These are phyloP conservation scores for Paraconiothyrium brasiliense DNA, from an alignment of 2,329 filamentous ascomycete genomes.

Conservation along the genomic window DNA sequence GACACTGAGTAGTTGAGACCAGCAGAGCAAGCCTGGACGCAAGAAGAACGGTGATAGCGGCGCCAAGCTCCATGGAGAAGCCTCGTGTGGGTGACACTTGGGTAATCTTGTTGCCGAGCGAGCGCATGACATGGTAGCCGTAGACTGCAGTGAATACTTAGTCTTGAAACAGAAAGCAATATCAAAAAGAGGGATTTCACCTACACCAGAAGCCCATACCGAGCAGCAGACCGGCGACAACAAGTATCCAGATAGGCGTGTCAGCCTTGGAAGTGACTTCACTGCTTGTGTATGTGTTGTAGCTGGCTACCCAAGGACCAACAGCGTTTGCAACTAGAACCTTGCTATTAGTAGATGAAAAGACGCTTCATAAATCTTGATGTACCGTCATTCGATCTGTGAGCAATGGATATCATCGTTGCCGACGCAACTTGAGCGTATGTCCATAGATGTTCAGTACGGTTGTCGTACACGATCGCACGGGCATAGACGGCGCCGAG, in stretches of 20 bases:
- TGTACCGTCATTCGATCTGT: slow-evolving; percentile 73
- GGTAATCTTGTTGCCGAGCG: slow-evolving; percentile 69
- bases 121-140: slow-evolving; percentile 72
- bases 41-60: slow-evolving; percentile 70
- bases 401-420: slow-evolving; percentile 52
- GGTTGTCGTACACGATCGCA: slow-evolving; percentile 41
- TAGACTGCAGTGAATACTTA: slow-evolving; percentile 74
- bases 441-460: slow-evolving; percentile 43
- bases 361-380: neutral
- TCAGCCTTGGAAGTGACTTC: slow-evolving; percentile 67
- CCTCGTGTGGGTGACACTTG: slow-evolving; percentile 69
- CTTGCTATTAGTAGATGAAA: neutral
- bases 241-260: slow-evolving; percentile 77
- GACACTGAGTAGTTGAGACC: slow-evolving; percentile 68
- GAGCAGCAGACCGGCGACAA: slow-evolving; percentile 66
- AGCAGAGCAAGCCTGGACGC: slow-evolving; percentile 68
- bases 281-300: slow-evolving; percentile 61
- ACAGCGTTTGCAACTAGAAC: slow-evolving; percentile 34
- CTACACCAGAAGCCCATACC: slow-evolving; percentile 63
- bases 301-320: slow-evolving; percentile 38
- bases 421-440: slow-evolving; percentile 61
- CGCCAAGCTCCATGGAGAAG: slow-evolving; percentile 51
- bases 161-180: slow-evolving; percentile 54
- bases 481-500: slow-evolving; percentile 47
- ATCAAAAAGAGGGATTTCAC: slow-evolving; percentile 38